Base-by-base conservation (phyloP, 768 basidiomycete species). In the Trametes cingulata region DNA sequence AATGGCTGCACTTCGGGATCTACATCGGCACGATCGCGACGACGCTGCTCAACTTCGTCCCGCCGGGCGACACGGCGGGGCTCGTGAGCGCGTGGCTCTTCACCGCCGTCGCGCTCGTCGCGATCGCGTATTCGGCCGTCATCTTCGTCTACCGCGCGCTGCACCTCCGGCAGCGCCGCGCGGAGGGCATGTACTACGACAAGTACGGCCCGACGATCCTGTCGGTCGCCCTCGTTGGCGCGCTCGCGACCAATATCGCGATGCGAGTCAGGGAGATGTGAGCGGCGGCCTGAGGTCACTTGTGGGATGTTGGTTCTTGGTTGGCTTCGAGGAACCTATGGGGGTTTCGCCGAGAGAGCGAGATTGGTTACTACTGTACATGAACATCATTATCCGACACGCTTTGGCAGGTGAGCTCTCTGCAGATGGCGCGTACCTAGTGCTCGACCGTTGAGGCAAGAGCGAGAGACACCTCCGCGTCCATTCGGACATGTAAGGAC, bases 21-120 rank as follows among this genome's bases (percentile, higher is more conserved):
- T 85, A 95, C 69, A 86, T 95, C 63, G 91, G 91, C 37, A 85
- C 90, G 13, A 93, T 97, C 64, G 93, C 95, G 19, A 94, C 95
- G 40, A 88, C 91, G 20, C 80, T 96, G 49, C 82, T 95, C 46
- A 95, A 96, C 75, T 98, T 98, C 68, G 77, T 88, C 43, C 79
- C 85, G 49, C 76, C 89, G 13, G 77, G 88, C 39, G 88, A 94
- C 74, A 77, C 82, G 48, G 78, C 79, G 13, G 95, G 95, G 2
- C 81, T 98, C 24, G 86, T 97, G 65, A 90, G 90, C 66, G 94
- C 96, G 6, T 85, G 83, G 7, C 76, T 92, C 45, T 99, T 99
- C 79, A 96, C 95, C 0, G 71, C 94, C 54, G 86, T 89, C n/a
- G 92, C 97, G 12, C 81, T 99, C 17, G 73, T 93, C 46, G 84